Evolutionary conservation across 768 basidiomycete genomes (phyloP).

Genomic region (Boletus subparvulus): DNA sequence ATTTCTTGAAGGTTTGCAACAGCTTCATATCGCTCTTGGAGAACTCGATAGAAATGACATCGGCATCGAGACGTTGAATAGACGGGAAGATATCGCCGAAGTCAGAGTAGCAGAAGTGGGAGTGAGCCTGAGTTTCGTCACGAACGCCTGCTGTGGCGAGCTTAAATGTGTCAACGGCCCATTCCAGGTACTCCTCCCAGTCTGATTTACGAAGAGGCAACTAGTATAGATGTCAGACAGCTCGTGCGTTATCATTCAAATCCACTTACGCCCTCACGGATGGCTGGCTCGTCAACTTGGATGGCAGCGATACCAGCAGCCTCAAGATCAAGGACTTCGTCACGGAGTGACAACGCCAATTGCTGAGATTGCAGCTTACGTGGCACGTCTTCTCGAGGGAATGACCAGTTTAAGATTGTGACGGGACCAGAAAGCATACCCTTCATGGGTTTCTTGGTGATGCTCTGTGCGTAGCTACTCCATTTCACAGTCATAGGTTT

Average conservation of each 20-base stretch:
- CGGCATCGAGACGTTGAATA: constrained; percentile 94
- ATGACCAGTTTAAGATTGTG: constrained; percentile 99
- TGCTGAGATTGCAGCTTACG: constrained; percentile 98
- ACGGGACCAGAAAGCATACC: constrained; percentile 99
- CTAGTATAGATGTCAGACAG: constrained; percentile 34
- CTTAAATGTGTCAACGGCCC: constrained; percentile 99
- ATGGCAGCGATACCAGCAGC: constrained; percentile 96
- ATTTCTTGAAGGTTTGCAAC: constrained; percentile 89
- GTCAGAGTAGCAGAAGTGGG: constrained; percentile 99
- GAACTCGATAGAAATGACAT: constrained; percentile 98
- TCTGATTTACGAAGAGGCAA: constrained; percentile 94
- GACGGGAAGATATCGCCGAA: constrained; percentile 99
- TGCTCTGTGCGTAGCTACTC: constrained; percentile 94
- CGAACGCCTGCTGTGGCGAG: constrained; percentile 94
- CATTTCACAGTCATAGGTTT: constrained; percentile 94
- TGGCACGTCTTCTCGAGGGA: constrained; percentile 97
- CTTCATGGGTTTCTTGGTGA: constrained; percentile 96
- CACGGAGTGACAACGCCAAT: constrained; percentile 94
- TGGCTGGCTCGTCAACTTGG: constrained; percentile 99
- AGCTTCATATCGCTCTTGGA: constrained; percentile 99
- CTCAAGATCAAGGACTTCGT: constrained; percentile 97
- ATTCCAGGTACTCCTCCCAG: constrained; percentile 94
- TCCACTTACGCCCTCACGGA: constrained; percentile 89
- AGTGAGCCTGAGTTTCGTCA: constrained; percentile 94
- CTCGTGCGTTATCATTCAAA: neutral